A percentile compares a stretch with the other conserved stretches of the same genome.
Conservation (phyloP, 2,329 filamentous ascomycete genomes). For the Aspergillus latus region DNA sequence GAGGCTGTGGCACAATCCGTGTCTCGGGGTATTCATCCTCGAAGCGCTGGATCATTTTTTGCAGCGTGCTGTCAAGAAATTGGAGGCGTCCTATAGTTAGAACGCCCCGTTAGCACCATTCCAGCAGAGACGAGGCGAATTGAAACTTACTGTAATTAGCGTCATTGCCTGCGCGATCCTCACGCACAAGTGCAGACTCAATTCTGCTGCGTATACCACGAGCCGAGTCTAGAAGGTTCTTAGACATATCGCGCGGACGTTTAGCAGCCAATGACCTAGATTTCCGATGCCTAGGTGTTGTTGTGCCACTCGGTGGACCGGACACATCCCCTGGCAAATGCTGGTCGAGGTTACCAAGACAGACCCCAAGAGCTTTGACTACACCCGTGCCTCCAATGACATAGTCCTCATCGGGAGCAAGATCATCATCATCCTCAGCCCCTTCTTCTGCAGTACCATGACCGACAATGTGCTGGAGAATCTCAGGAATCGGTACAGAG, state of each 20-base stretch:
- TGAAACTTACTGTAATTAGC: constrained; percentile 69
- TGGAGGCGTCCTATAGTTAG: constrained; percentile 63
- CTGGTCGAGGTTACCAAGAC: constrained; percentile 74
- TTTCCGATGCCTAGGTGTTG: constrained; percentile 55
- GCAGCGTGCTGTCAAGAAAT: constrained; percentile 84
- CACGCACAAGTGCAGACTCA: constrained; percentile 78
- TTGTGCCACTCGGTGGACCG: constrained; percentile 52
- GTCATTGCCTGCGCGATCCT: constrained; percentile 68
- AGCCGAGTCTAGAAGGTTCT: constrained; percentile 81
- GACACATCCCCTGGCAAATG: constrained; percentile 42
- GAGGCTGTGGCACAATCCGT: constrained; percentile 48
- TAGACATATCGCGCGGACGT: constrained; percentile 89
- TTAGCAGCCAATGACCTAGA: constrained; percentile 50
- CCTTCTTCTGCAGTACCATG: constrained; percentile 56
- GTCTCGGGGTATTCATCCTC: constrained; percentile 96
- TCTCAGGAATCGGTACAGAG: constrained; percentile 70
- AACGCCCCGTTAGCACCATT: constrained; percentile 7
- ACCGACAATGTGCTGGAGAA: constrained; percentile 83
- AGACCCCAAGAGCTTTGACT: constrained; percentile 89
- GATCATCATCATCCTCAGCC: constrained; percentile 61
- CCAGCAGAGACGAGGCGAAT: constrained; percentile 21
- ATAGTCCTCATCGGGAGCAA: constrained; percentile 86
- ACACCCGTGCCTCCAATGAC: constrained; percentile 94
- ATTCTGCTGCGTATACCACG: constrained; percentile 82
- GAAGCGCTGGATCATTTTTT: constrained; percentile 91